Percentiles rank a stretch among this genome's conserved stretches.
Conservation (phyloP, 2,329 filamentous ascomycete species). For the Apiospora arundinis region DNA sequence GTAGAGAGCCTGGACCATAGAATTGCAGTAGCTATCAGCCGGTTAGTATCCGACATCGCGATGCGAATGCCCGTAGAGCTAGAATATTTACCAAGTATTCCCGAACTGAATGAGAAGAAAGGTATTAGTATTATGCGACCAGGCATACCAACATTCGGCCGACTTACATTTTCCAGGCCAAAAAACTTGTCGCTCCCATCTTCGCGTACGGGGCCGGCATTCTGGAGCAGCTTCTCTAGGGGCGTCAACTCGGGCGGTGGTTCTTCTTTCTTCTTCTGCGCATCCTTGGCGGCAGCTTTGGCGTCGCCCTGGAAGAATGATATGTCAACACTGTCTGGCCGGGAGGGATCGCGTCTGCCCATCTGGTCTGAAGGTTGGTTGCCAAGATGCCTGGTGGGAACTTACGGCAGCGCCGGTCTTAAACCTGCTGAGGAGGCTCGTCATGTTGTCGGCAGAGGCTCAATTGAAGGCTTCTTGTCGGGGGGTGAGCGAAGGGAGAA, state of each 20-base stretch:
- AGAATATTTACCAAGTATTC: conserved; percentile 81
- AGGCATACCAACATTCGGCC: conserved; percentile 21
- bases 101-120: conserved; percentile 71
- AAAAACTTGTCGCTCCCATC: conserved; percentile 99
- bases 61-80: neutral
- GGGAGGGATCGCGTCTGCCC: neutral
- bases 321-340: conserved; percentile 32
- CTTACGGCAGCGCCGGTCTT: conserved; percentile 24
- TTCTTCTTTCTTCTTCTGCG: conserved; percentile 62
- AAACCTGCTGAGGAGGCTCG: conserved; percentile 25
- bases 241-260: conserved; percentile 65
- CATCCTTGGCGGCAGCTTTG: conserved; percentile 52
- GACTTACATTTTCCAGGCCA: conserved; percentile 92
- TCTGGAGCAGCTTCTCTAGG: conserved; percentile 77
- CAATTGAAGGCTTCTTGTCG: conserved; percentile 8
- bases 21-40: conserved; percentile 86
- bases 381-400: conserved; percentile 1
- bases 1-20: conserved; percentile 95
- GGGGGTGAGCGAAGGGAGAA: conserved; percentile 10
- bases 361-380: neutral
- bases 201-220: conserved; percentile 78
- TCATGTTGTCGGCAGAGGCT: conserved; percentile 18
- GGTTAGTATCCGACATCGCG: neutral
- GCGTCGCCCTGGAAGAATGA: conserved; percentile 48
- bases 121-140: conserved; percentile 13